Evolutionary conservation across 441 rosid species (phyloP).

Genomic region (Pelargonium cotyledonis): DNA sequence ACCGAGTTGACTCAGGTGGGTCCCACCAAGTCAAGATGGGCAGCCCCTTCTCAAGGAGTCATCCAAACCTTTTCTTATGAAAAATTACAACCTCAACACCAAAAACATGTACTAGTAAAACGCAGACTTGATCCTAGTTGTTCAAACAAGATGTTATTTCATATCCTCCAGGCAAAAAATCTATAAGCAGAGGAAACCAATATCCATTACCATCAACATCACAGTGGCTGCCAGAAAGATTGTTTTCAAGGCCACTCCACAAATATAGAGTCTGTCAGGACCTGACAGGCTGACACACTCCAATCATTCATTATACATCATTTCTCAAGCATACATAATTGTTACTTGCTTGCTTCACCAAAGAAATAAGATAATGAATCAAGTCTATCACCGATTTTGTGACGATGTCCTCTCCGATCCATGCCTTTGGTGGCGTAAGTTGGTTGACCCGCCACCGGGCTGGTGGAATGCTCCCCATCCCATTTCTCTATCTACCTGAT

Average conservation of each 20-base stretch:
- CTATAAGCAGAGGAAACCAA: constrained; percentile 29
- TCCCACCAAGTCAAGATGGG: too few species aligned
- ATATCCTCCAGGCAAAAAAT: too few species aligned
- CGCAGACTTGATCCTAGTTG: too few species aligned
- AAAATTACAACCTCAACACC: too few species aligned
- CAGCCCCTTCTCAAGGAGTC: too few species aligned
- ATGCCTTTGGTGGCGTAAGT: constrained; percentile 63
- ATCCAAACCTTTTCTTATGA: too few species aligned
- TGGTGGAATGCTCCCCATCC: constrained; percentile 55
- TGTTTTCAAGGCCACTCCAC: constrained; percentile 37
- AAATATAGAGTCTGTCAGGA: constrained; percentile 25
- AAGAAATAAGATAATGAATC: constrained; percentile 18
- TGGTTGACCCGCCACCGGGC: constrained; percentile 37
- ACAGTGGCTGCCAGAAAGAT: constrained; percentile 30
- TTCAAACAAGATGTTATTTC: too few species aligned
- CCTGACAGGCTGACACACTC: constrained; percentile 27
- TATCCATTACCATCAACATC: constrained; percentile 37
- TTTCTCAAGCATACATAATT: constrained; percentile 42
- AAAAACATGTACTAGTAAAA: too few species aligned
- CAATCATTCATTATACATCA: constrained; percentile 29
- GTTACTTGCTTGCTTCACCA: constrained; percentile 35
- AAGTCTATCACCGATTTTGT: constrained; percentile 41
- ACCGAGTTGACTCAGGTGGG: too few species aligned
- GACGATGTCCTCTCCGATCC: constrained; percentile 61
- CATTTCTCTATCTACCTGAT: constrained; percentile 65